Evolutionary conservation across 2,329 filamentous ascomycete genomes (phyloP), one percentile per base, ranked within the genome.

Genomic region (Colletotrichum lini): DNA sequence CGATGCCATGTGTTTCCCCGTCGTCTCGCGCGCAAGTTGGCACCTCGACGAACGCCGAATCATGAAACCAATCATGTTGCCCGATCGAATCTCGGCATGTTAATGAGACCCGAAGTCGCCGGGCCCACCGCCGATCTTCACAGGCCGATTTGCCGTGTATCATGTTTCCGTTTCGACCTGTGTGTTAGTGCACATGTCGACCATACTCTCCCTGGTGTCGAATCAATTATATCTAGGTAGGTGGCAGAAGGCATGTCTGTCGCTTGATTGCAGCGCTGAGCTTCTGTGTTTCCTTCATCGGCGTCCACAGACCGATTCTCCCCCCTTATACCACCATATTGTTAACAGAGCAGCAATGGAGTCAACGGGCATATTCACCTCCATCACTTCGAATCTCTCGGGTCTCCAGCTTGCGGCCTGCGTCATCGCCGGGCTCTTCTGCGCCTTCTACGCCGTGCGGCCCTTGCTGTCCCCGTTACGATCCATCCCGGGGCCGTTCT

Each of bases 401-500:
- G 50, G 50, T 2, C 2, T 35, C 8, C 23, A 53, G 7, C 16
- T 16, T 12, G 6, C 16, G 26, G 26, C 10, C 6, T 53, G 30
- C 3, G 23, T 8, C 26, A 5, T 53, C 18, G 15, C 15, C 4
- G 50, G 50, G 50, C 50, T 53, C 5, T 4, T 35, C 18, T 53
- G 23, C 6, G 15, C 23, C 9, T 53, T 53, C 23, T 53, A 30
- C 23, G 13, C 26, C 18, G 44, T 58, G 6, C 65, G 35, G 4
- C 44, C 65, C 9, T 18, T 47, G 15, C n/a, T 61, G 44, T 76
- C 75, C 21, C 75, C 76, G 4, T 72, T 79, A 8, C 72, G 74
- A 35, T 66, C 68, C 0, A 67, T 80, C 1, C 75, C 75, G 0
- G 79, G 79, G 0, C 79, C 79, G 0, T 74, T 76, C 1, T 58